A percentile compares a stretch with the other conserved stretches of the same genome.
These are phyloP conservation scores for Pseudogymnoascus sp. DNA, from an alignment of 2,329 filamentous ascomycete species.

Conservation along the genomic window DNA sequence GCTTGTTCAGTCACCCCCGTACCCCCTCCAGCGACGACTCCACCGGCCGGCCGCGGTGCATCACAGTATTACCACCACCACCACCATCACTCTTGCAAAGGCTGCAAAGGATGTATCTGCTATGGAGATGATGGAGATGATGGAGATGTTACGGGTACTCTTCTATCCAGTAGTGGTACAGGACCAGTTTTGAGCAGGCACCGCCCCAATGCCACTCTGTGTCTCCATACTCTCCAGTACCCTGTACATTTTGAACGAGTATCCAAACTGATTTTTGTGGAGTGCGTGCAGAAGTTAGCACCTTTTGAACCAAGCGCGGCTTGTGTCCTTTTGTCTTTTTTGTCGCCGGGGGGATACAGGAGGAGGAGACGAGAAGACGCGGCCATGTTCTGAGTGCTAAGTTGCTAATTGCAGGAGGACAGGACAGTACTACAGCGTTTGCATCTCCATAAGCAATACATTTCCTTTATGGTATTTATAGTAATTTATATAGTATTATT, in stretches of 20 bases:
- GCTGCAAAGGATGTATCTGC: conserved; percentile 5
- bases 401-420: neutral
- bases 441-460: neutral
- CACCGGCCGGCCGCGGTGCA: conserved; percentile 9
- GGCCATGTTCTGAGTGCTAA: neutral
- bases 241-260: conserved; percentile 5
- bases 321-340: neutral
- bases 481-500: neutral
- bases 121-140: neutral
- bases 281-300: conserved; percentile 1
- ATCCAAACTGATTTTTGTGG: conserved; percentile 8
- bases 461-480: conserved; percentile 2
- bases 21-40: neutral
- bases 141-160: neutral
- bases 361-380: neutral
- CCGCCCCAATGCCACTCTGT: neutral
- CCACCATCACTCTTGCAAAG: neutral
- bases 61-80: conserved; percentile 2
- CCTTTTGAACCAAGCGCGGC: neutral
- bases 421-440: neutral
- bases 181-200: neutral
- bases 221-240: neutral
- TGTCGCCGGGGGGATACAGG: neutral
- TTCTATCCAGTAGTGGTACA: neutral
- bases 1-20: neutral